Conservation (phyloP, 2,329 filamentous ascomycete genomes). For the Colletotrichum falcatum region DNA sequence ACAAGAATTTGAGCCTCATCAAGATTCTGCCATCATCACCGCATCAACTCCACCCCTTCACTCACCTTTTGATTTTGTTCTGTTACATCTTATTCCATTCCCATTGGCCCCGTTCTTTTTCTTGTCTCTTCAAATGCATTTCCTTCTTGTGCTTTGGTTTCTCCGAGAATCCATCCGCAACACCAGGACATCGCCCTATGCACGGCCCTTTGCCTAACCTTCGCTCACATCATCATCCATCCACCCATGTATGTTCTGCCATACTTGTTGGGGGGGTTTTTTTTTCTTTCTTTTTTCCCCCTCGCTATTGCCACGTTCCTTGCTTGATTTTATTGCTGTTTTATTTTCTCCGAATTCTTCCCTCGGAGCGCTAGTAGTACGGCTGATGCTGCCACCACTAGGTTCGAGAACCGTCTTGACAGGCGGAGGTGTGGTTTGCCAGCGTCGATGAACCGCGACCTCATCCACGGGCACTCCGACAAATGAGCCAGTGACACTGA, state of each 20-base stretch:
- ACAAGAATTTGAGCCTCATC: conserved; percentile 3
- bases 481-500: conserved; percentile 27
- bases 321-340: neutral
- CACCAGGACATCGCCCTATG: neutral
- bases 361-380: conserved; percentile 5
- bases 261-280: too few relatives aligned
- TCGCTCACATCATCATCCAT: neutral
- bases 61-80: neutral
- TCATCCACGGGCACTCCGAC: neutral
- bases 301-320: too few relatives aligned
- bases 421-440: neutral
- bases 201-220: neutral
- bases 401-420: conserved; percentile 3
- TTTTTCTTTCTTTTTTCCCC: neutral
- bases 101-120: neutral
- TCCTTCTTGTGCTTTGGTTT: neutral
- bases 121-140: too few relatives aligned
- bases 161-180: neutral
- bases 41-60: neutral
- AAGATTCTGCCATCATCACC: neutral
- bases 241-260: neutral
- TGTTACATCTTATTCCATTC: neutral
- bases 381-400: conserved; percentile 6
- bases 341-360: too few relatives aligned
- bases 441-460: conserved; percentile 1